Evolutionary conservation across 768 basidiomycete genomes (phyloP).

Genomic region (Zangia roseola): DNA sequence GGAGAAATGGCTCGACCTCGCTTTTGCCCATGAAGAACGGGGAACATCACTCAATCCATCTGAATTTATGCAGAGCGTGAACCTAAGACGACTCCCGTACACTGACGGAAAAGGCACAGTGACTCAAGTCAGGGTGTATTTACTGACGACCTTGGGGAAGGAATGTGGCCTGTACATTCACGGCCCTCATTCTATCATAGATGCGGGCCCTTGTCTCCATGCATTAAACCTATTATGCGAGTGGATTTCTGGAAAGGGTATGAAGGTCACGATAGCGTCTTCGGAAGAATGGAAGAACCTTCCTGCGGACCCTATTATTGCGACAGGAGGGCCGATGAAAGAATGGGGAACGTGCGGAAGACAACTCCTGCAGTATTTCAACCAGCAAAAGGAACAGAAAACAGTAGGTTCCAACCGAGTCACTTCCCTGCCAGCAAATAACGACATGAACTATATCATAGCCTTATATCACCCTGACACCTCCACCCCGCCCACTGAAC

Average conservation of each 20-base stretch:
- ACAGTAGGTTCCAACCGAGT: constrained; percentile 8
- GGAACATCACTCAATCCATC: constrained; percentile 12
- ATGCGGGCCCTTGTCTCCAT: constrained; percentile 21
- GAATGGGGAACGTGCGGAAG: constrained; percentile 18
- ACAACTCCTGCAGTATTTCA: constrained; percentile 12
- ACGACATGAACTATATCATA: background rate
- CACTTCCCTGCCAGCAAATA: background rate
- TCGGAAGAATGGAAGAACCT: constrained; percentile 26
- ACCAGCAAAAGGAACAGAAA: background rate
- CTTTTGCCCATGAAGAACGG: constrained; percentile 16
- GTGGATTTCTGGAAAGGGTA: too few relatives aligned
- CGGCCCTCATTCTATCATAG: constrained; percentile 19
- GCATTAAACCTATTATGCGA: constrained; percentile 21
- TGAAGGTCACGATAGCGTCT: constrained; percentile 10
- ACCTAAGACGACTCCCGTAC: constrained; percentile 21
- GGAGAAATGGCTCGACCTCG: constrained; percentile 21
- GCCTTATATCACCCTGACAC: constrained; percentile 6
- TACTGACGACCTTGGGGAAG: constrained; percentile 8
- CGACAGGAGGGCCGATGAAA: constrained; percentile 19
- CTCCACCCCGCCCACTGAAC: constrained; percentile 5
- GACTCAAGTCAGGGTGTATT: constrained; percentile 5
- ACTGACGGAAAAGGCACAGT: background rate
- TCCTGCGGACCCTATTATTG: constrained; percentile 25
- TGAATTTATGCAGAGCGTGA: constrained; percentile 19
- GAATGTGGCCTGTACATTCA: constrained; percentile 26